Conservation (phyloP, 129 eudicot species). For the Saussurea involucrata region DNA sequence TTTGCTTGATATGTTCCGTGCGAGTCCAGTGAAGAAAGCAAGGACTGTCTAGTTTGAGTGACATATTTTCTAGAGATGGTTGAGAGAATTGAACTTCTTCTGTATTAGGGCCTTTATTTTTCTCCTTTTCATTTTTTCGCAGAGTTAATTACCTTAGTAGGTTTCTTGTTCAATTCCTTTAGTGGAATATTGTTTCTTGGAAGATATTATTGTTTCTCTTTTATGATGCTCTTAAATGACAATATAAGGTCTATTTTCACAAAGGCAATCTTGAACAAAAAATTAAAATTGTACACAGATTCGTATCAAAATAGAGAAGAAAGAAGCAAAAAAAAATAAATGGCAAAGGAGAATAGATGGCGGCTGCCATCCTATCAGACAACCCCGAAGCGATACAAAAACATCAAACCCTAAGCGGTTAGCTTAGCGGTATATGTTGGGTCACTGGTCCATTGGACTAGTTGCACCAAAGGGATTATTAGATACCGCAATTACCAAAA, state of each 20-base stretch:
- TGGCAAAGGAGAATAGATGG: not conserved
- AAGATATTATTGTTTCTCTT: not conserved
- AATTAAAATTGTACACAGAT: not conserved
- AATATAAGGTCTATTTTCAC: not conserved
- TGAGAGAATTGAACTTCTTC: not conserved
- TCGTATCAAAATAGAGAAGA: not conserved
- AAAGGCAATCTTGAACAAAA: not conserved
- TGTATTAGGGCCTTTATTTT: not conserved
- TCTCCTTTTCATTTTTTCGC: not conserved
- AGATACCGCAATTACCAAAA: not conserved
- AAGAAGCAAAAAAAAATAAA: not conserved
- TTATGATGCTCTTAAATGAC: not conserved
- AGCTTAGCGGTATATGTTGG: not conserved
- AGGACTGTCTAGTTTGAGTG: slow-evolving; percentile 1
- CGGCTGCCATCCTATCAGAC: not conserved
- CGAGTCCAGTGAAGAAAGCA: not conserved
- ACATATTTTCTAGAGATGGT: not conserved
- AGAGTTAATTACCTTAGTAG: not conserved
- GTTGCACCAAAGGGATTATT: not conserved
- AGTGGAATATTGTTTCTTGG: not conserved
- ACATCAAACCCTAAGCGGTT: not conserved
- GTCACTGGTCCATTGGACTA: not conserved
- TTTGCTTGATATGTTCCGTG: slow-evolving; percentile 14
- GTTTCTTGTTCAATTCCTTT: not conserved
- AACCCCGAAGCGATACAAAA: not conserved